phyloP scores from a whole-genome alignment of 495 filamentous ascomycete genomes.

The Podospora pseudocomata region DNA sequence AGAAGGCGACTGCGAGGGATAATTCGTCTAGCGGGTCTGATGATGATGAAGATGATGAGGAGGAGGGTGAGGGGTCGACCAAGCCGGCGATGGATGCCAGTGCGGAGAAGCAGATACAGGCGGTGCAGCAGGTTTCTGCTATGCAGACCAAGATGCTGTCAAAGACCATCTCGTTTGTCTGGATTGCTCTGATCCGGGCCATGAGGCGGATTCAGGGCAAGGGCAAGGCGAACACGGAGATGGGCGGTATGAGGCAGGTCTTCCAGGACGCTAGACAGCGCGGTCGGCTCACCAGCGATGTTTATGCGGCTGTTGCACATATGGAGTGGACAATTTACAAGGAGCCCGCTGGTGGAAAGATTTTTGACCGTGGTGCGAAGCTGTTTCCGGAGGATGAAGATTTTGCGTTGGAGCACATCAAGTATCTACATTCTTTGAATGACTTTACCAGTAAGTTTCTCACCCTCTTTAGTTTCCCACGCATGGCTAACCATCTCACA shows the following conservation, averaged over 20 bases:
- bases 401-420: slow-evolving; percentile 90
- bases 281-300: slow-evolving; percentile 85
- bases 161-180: slow-evolving; percentile 79
- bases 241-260: slow-evolving; percentile 75
- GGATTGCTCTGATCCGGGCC: slow-evolving; percentile 90
- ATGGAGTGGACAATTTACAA: slow-evolving; percentile 96
- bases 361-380: slow-evolving; percentile 90
- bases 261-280: slow-evolving; percentile 82
- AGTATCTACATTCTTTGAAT: slow-evolving; percentile 84
- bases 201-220: slow-evolving; percentile 95
- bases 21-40: slow-evolving; percentile 31
- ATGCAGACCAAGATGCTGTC: slow-evolving; percentile 69
- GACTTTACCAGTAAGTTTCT: slow-evolving; percentile 81
- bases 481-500: slow-evolving; percentile 32
- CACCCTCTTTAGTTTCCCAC: background rate
- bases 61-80: slow-evolving; percentile 61
- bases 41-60: slow-evolving; percentile 54
- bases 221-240: slow-evolving; percentile 57
- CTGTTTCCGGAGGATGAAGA: slow-evolving; percentile 88
- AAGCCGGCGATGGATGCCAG: slow-evolving; percentile 50
- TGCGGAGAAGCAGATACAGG: slow-evolving; percentile 63
- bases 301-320: slow-evolving; percentile 86
- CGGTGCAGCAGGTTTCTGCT: slow-evolving; percentile 64
- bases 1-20: slow-evolving; percentile 30
- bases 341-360: slow-evolving; percentile 83